These are phyloP conservation scores for Saturnispora galanensis DNA, from an alignment of 805 yeast species.

Conservation along the genomic window DNA sequence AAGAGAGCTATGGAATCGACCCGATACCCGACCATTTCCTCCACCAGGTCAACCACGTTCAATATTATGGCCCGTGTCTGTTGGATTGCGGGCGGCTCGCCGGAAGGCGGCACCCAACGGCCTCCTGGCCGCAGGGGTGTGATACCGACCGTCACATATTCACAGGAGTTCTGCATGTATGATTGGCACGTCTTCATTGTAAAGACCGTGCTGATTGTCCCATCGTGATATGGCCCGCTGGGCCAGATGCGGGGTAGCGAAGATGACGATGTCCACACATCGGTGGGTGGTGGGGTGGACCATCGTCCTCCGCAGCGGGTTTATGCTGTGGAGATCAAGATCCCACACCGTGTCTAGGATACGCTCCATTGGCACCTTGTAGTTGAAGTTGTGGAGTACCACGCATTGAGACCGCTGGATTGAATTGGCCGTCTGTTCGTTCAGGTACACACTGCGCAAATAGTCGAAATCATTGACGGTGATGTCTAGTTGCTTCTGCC, in stretches of 20 bases:
- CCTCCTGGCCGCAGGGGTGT: no score
- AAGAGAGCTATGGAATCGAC: not conserved
- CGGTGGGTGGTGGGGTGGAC: not conserved
- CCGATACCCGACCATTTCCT: not conserved
- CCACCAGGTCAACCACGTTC: not conserved
- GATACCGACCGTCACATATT: no score
- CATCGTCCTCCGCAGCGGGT: not conserved
- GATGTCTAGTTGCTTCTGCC: not conserved
- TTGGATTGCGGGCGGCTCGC: not conserved
- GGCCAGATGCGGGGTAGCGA: constrained; percentile 1
- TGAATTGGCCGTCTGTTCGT: not conserved
- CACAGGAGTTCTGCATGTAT: not conserved
- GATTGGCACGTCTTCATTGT: not conserved
- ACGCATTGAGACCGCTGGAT: constrained; percentile 6
- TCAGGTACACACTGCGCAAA: no score
- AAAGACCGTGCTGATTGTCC: constrained; percentile 4
- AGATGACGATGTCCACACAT: constrained; percentile 4
- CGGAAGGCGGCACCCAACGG: constrained; percentile 1
- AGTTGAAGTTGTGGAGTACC: not conserved
- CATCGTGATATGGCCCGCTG: not conserved
- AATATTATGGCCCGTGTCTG: not conserved
- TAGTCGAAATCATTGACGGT: not conserved
- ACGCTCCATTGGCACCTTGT: not conserved
- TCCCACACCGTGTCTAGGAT: constrained; percentile 4
- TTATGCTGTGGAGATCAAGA: not conserved